Base-by-base conservation (phyloP, 2,329 filamentous ascomycete species). In the Alternaria novae-zelandiae region DNA sequence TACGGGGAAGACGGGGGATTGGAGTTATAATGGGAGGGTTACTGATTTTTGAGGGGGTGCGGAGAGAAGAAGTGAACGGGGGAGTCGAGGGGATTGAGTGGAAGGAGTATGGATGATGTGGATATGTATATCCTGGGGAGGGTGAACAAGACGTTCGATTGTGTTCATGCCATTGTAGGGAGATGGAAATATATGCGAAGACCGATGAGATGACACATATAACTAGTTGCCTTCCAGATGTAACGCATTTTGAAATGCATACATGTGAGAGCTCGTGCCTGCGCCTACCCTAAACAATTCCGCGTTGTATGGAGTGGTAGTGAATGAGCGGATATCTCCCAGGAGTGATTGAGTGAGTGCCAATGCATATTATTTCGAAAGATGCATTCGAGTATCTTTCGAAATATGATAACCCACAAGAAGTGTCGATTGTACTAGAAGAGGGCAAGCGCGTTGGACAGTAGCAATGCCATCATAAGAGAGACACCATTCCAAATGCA, bases 11-110 rank as follows among this genome's bases (percentile, higher is more conserved):
- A 78, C 74, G 0, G 90, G 92, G 1, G 90, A 92, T 78, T 99
- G 94, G 91, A 97, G 93, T 79, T 99, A 92, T 80, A 97, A 97
- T 80, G 96, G 96, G 50, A 85, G 95, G 67, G 94, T 96, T 58
- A 98, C 95, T 23, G 96, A 99, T 81, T 99, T 99, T 59, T 80
- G 28, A 49, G 61, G 23, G 36, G 32, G 32, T 8, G 32, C 1
- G 4, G 3, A n/a, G 32, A 9, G 15, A 36, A 9, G 13, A 2
- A 32, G 6, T 32, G 28, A 30, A 30, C 2, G 28, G 12, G 28
- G 28, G 11, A 30, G 28, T 2, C 5, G 28, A 12, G 28, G 28
- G 28, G 28, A n/a, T 12, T 13, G 28, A 30, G 5, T 30, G 28
- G 28, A 30, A 0, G 28, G 12, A 30, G 5, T 30, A 7, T 7